Evolutionary conservation across 1,139 yeast genomes (phyloP), one percentile per base, ranked within the genome.

Genomic region (Zygoascus meyerae): DNA sequence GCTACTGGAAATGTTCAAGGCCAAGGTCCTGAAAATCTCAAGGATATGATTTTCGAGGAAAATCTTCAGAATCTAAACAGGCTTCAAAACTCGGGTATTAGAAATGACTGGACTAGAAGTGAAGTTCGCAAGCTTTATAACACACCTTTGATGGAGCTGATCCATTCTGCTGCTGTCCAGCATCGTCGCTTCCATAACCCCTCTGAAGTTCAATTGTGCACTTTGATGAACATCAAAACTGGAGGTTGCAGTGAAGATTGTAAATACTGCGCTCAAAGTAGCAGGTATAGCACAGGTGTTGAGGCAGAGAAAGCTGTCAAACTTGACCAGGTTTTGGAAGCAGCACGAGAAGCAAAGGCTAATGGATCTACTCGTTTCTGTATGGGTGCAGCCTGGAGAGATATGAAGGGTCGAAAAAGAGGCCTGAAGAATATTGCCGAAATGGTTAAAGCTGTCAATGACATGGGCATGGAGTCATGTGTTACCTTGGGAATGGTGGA

Each of bases 311-410:
- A 79, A 58, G 66, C 83, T 66, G 73, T 83, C 17, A 67, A 71
- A 21, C 62, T 83, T 11, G 89, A 82, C 2, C 72, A 73, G 26
- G 92, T 85, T 1, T 67, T 81, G 59, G 72, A 68, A 44, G 82
- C 79, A 39, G 94, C 94, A 0, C 67, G 66, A 42, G 73, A 73
- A 45, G 92, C 94, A 5, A 81, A 82, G 57, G 68, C 60, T 5
- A 83, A 83, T 53, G 92, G 92, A 0, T 77, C 84, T 0, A 84
- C 94, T 0, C 70, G 95, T 51, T 84, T 84, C 59, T 84, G 95
- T 61, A 79, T 84, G 82, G 95, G 94, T 39, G 87, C 92, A 10
- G 95, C 94, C 1, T 85, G 92, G 92, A 73, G 95, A 61, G 92
- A 83, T 52, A 84, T 85, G 94, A 70, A 72, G 41, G 94, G 94